Evolutionary conservation across 208 protist genomes (phyloP), one percentile per base, ranked within the genome.

Genomic region (Trypanosoma conorhini): DNA sequence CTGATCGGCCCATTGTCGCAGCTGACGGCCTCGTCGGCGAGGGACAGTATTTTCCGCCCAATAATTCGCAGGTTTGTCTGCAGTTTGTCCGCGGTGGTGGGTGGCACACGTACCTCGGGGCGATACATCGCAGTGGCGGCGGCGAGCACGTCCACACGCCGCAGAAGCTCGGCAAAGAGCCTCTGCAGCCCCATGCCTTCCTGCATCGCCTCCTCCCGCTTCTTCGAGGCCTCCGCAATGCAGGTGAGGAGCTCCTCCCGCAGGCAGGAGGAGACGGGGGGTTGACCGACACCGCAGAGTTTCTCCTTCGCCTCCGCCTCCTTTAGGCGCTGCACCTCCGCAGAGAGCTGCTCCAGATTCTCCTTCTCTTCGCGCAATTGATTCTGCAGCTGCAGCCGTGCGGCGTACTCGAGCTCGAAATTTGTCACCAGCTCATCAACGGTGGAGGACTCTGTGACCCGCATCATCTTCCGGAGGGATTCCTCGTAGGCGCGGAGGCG

Each of bases 391-490:
- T 94, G 82, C 13, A 74, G 55, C 56, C 95, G 88, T 30, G 82
- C 77, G 28, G 86, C 83, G 51, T 89, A 77, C 73, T 94, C 81
- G 55, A 62, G 52, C 13, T 86, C 73, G 50, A 88, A 86, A 10
- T 76, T 80, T 3, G 30, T 40, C 5, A 88, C 65, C 28, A 94
- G 70, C 17, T 67, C 70, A 10, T 84, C 80, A 22, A 85, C 55
- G 0, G 67, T 74, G 24, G 38, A 38, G 3, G 90, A 87, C 46
- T 93, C 84, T 0, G 96, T 97, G 15, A 87, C 83, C 33, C 87
- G 88, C 79, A 98, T 91, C 76, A 99, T 97, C 52, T 83, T 81
- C 9, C 83, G 82, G 74, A 98, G 97, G 12, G 89, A 86, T 40
- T 92, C 82, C 54, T 98, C 94, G 68, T 90, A 96, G 13, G 81